A percentile compares a stretch with the other conserved stretches of the same genome.
Evolutionary conservation across 352 stramenopile genomes (phyloP).

Genomic region (Phytophthora tentaculata): DNA sequence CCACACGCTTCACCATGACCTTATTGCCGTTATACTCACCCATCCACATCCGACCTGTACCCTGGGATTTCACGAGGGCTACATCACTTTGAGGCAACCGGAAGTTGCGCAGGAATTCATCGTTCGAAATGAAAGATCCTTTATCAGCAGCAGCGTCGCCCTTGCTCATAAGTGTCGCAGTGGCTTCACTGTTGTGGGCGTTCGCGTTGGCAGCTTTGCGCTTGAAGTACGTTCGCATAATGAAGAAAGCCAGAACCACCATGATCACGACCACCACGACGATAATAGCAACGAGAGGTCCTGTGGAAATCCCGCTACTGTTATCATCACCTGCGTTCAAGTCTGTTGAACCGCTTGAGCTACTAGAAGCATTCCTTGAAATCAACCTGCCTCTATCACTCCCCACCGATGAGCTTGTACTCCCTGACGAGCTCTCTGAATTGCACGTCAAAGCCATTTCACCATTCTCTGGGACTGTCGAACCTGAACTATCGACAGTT

Average conservation of each 20-base stretch:
- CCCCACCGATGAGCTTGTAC: not conserved
- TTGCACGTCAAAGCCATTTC: constrained; percentile 5
- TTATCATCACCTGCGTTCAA: constrained; percentile 2
- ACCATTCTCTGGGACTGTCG: not conserved
- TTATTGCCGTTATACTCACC: constrained; percentile 62
- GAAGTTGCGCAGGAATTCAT: constrained; percentile 63
- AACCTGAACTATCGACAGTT: not conserved
- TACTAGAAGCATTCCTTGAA: not conserved
- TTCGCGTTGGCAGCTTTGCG: constrained; percentile 26
- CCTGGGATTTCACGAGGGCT: constrained; percentile 56
- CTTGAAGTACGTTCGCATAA: constrained; percentile 44
- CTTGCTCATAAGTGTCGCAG: constrained; percentile 58
- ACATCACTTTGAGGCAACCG: constrained; percentile 64
- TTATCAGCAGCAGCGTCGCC: constrained; percentile 48
- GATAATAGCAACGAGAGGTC: constrained; percentile 57
- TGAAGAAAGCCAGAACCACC: constrained; percentile 44
- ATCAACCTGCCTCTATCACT: too few relatives aligned
- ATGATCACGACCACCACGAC: constrained; percentile 49
- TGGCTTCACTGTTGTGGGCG: constrained; percentile 40
- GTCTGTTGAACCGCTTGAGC: not conserved
- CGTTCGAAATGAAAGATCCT: constrained; percentile 70
- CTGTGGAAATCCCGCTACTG: constrained; percentile 38
- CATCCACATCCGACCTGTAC: constrained; percentile 58
- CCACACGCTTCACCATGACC: constrained; percentile 77
- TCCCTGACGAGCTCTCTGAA: not conserved